Percentiles rank a stretch among this genome's conserved stretches.
Evolutionary conservation across 1,284 basidiomycete species (phyloP).

Genomic region (Pterulicium gracile): DNA sequence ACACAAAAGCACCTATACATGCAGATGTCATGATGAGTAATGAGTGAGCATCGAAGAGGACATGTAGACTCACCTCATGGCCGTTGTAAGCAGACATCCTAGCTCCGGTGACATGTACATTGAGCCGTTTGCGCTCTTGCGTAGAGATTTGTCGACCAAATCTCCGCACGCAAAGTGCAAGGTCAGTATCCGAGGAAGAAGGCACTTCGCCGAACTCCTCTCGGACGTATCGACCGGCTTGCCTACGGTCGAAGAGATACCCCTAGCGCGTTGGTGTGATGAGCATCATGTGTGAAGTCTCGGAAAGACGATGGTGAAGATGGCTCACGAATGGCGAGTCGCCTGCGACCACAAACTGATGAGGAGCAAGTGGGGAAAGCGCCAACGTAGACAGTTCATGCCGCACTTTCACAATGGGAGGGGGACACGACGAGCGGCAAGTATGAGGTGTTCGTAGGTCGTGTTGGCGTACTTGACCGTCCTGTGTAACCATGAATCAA

Average conservation of each 20-base stretch:
- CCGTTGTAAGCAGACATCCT: constrained; percentile 69
- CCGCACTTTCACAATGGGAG: constrained; percentile 52
- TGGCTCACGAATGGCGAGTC: constrained; percentile 52
- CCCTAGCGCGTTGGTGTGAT: constrained; percentile 35
- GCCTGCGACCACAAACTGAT: constrained; percentile 68
- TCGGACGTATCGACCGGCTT: constrained; percentile 51
- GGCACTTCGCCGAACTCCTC: constrained; percentile 66
- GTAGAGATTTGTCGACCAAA: constrained; percentile 51
- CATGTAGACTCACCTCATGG: constrained; percentile 55
- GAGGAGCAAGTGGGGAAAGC: constrained; percentile 59
- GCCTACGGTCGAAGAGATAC: constrained; percentile 83
- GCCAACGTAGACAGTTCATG: constrained; percentile 56
- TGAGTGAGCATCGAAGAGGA: constrained; percentile 2
- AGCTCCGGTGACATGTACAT: constrained; percentile 70
- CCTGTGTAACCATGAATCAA: constrained; percentile 22
- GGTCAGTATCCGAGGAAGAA: constrained; percentile 25
- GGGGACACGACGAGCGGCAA: constrained; percentile 51
- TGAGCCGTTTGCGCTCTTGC: constrained; percentile 21
- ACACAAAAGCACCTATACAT: constrained; percentile 43
- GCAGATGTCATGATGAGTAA: constrained; percentile 7
- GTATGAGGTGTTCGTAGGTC: constrained; percentile 67
- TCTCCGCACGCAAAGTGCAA: constrained; percentile 75
- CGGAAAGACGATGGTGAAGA: constrained; percentile 2
- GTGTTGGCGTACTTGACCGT: constrained; percentile 75
- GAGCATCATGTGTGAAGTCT: neutral